These are phyloP conservation scores for Candida glaebosa DNA, from an alignment of 805 yeast species.

Conservation along the genomic window DNA sequence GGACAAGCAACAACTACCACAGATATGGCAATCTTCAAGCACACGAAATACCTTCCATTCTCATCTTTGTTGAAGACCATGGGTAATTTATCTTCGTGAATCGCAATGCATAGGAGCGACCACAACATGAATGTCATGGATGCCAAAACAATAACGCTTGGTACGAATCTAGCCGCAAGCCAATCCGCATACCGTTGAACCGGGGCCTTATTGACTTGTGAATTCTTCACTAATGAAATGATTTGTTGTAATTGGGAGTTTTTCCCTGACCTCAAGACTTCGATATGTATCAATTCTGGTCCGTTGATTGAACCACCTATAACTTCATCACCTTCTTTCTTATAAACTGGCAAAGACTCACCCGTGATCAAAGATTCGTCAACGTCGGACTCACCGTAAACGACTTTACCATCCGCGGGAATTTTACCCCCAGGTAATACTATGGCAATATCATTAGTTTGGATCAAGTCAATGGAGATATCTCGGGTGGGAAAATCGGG, in stretches of 20 bases:
- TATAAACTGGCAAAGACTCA: conserved; percentile 75
- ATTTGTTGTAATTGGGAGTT: conserved; percentile 86
- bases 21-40: conserved; percentile 78
- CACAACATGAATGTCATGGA: conserved; percentile 54
- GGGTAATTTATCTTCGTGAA: conserved; percentile 35
- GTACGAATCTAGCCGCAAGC: conserved; percentile 83
- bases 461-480: conserved; percentile 75
- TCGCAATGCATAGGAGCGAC: conserved; percentile 28
- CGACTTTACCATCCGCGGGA: conserved; percentile 87
- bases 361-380: conserved; percentile 93
- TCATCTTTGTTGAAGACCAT: conserved; percentile 40
- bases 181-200: conserved; percentile 86
- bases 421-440: conserved; percentile 83
- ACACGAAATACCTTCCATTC: conserved; percentile 60
- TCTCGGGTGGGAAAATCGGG: conserved; percentile 36
- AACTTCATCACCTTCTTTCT: conserved; percentile 56
- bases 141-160: conserved; percentile 61
- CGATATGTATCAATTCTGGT: conserved; percentile 63
- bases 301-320: conserved; percentile 94
- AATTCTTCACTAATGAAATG: conserved; percentile 79
- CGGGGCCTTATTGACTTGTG: conserved; percentile 87
- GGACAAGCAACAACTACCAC: conserved; percentile 99
- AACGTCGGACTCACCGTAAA: conserved; percentile 75
- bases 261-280: conserved; percentile 70
- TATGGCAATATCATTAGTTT: conserved; percentile 70